Evolutionary conservation across 2,329 filamentous ascomycete genomes (phyloP).

Genomic region (Neofusicoccum kwambonambiense): DNA sequence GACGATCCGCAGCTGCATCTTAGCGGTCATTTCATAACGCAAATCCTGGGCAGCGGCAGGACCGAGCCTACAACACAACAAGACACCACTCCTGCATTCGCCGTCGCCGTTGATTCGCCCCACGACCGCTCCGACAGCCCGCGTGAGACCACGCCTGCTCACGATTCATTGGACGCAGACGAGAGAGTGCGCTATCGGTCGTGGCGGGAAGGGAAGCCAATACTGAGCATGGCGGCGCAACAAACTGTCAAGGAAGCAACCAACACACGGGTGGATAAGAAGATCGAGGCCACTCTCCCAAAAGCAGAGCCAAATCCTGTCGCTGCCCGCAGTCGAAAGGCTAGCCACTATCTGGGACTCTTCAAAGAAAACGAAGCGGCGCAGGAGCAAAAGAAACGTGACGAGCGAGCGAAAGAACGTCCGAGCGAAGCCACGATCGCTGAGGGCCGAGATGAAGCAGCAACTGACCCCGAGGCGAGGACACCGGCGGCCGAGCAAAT

Average conservation of each 20-base stretch:
- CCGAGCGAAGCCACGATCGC: not conserved
- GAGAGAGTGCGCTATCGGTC: slow-evolving; percentile 48
- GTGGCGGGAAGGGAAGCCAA: slow-evolving; percentile 50
- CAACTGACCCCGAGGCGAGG: not conserved
- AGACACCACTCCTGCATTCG: slow-evolving; percentile 28
- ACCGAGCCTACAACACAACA: slow-evolving; percentile 26
- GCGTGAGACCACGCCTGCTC: slow-evolving; percentile 18
- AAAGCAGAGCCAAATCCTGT: slow-evolving; percentile 53
- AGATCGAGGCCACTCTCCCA: slow-evolving; percentile 62
- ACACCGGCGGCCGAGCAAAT: not conserved
- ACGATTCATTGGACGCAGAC: slow-evolving; percentile 33
- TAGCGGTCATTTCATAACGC: slow-evolving; percentile 34
- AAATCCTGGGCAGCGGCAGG: slow-evolving; percentile 15
- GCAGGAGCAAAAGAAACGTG: slow-evolving; percentile 52
- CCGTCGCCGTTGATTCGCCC: slow-evolving; percentile 37
- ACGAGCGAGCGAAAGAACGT: slow-evolving; percentile 35
- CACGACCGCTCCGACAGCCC: slow-evolving; percentile 33
- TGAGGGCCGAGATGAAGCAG: slow-evolving; percentile 1
- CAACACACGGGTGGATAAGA: slow-evolving; percentile 55
- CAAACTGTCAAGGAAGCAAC: slow-evolving; percentile 44
- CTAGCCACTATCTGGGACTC: slow-evolving; percentile 63
- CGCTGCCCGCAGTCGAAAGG: slow-evolving; percentile 62
- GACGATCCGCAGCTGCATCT: slow-evolving; percentile 33
- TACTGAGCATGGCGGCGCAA: slow-evolving; percentile 37
- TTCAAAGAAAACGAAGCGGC: slow-evolving; percentile 62